phyloP scores from a whole-genome alignment of 1,284 basidiomycete genomes.

The Phylloporus sp. region DNA sequence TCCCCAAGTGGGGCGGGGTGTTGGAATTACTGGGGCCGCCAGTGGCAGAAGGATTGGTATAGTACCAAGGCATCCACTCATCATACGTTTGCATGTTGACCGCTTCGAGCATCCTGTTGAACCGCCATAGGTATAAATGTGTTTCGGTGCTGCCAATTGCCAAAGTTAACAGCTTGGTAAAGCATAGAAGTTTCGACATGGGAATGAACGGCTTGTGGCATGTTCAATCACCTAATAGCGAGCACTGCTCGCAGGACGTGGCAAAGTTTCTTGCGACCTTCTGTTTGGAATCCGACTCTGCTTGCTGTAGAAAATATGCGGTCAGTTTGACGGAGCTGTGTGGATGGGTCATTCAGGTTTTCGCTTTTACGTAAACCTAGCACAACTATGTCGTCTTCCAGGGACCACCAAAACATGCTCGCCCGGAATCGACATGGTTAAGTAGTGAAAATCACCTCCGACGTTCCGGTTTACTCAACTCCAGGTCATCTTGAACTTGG shows the following conservation, averaged over 20 bases:
- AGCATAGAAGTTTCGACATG: not conserved
- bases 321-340: not conserved
- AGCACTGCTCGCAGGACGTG: not conserved
- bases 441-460: no score
- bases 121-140: not conserved
- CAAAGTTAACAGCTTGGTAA: not conserved
- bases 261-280: not conserved
- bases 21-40: not conserved
- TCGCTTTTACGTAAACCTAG: not conserved
- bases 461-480: not conserved
- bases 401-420: not conserved
- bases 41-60: not conserved
- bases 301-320: not conserved
- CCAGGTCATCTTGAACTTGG: no score
- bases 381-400: not conserved
- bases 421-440: no score
- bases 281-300: not conserved
- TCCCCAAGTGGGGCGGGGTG: no score
- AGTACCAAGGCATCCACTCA: not conserved
- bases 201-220: not conserved
- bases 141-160: not conserved
- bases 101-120: not conserved
- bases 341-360: not conserved
- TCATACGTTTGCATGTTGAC: not conserved
- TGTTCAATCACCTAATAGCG: not conserved